Evolutionary conservation across 2,329 filamentous ascomycete genomes (phyloP).

Genomic region (Cordyceps sp.): DNA sequence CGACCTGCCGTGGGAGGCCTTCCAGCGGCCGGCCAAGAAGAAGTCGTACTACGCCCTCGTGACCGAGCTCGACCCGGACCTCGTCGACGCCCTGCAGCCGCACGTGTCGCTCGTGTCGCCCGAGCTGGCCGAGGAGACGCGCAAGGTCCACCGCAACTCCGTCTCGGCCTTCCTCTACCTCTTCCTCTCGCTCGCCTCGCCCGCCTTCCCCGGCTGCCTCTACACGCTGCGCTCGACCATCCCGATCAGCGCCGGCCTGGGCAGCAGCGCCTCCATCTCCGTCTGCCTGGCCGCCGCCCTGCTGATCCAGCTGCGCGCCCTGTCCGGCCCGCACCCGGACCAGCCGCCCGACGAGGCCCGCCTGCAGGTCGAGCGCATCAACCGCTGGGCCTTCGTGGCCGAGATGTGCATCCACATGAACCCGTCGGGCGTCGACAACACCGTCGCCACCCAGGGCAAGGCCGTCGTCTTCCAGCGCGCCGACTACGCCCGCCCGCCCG

Average conservation of each 20-base stretch:
- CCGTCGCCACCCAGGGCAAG: constrained; percentile 83
- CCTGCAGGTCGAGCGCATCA: constrained; percentile 84
- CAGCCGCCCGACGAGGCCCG: constrained; percentile 79
- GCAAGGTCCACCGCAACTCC: constrained; percentile 71
- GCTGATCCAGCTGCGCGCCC: constrained; percentile 70
- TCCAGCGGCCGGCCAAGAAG: constrained; percentile 70
- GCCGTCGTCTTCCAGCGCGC: constrained; percentile 78
- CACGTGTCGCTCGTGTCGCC: constrained; percentile 58
- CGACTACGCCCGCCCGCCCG: constrained; percentile 62
- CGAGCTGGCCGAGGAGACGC: constrained; percentile 47
- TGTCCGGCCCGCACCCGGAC: constrained; percentile 82
- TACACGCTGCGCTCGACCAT: constrained; percentile 91
- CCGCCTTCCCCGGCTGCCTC: constrained; percentile 61
- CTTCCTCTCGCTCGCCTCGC: constrained; percentile 71
- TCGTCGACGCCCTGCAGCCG: constrained; percentile 66
- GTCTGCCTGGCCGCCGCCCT: constrained; percentile 78
- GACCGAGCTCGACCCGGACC: constrained; percentile 66
- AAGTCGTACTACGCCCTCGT: constrained; percentile 89
- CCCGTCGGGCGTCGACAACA: constrained; percentile 93
- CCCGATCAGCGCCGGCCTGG: constrained; percentile 78
- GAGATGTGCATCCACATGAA: constrained; percentile 98
- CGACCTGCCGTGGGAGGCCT: constrained; percentile 70
- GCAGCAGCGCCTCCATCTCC: constrained; percentile 85
- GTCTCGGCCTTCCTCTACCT: constrained; percentile 83
- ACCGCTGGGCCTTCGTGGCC: constrained; percentile 91